A percentile compares a stretch with the other conserved stretches of the same genome.
These are phyloP conservation scores for Suillus subalutaceus DNA, from an alignment of 768 basidiomycete genomes.

Conservation along the genomic window DNA sequence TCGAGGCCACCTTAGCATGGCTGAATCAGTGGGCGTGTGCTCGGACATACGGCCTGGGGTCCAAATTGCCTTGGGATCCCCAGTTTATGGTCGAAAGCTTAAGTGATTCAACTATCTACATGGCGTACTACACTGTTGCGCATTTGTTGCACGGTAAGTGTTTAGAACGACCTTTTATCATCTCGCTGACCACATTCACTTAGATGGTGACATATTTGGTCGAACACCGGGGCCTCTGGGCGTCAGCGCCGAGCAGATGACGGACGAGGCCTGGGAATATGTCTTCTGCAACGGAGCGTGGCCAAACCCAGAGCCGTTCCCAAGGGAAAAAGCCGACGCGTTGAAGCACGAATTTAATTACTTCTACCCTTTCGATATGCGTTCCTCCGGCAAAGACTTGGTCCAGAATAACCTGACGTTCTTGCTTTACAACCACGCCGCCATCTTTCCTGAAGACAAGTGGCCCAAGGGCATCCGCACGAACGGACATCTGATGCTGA, in stretches of 20 bases:
- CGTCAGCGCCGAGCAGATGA: conserved; percentile 90
- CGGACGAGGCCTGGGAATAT: conserved; percentile 98
- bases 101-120: conserved; percentile 98
- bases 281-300: conserved; percentile 78
- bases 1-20: conserved; percentile 92
- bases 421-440: conserved; percentile 92
- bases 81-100: conserved; percentile 95
- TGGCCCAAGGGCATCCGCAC: conserved; percentile 93
- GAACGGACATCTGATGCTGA: conserved; percentile 96
- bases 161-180: neutral
- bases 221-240: conserved; percentile 78
- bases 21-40: conserved; percentile 99
- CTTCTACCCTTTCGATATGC: conserved; percentile 98
- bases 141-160: conserved; percentile 86
- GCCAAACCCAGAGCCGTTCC: conserved; percentile 66
- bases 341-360: conserved; percentile 93
- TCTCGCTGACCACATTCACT: neutral
- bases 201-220: conserved; percentile 78
- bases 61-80: conserved; percentile 95
- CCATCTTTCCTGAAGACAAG: conserved; percentile 83
- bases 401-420: conserved; percentile 96
- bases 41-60: conserved; percentile 95
- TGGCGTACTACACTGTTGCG: conserved; percentile 96
- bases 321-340: conserved; percentile 76
- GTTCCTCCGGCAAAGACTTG: conserved; percentile 97